Evolutionary conservation across 495 filamentous ascomycete species (phyloP).

Genomic region (Tuber borchii): DNA sequence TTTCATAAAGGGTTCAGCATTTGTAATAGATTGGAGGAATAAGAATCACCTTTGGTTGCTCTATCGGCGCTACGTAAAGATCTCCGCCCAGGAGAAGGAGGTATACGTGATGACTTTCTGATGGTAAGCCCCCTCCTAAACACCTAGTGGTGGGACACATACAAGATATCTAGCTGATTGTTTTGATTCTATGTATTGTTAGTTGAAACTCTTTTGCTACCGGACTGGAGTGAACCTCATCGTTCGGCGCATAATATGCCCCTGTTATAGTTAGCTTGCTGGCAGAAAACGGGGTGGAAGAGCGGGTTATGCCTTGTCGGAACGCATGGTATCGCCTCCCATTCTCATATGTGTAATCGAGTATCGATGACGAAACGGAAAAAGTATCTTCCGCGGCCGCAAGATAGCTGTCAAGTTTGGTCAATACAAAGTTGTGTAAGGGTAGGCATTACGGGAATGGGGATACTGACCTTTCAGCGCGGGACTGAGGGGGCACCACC

Average conservation of each 20-base stretch:
- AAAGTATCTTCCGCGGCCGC: slow-evolving; percentile 35
- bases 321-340: slow-evolving; percentile 64
- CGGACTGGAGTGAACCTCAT: slow-evolving; percentile 24
- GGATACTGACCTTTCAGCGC: slow-evolving; percentile 7
- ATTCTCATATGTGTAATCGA: slow-evolving; percentile 58
- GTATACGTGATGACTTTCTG: slow-evolving; percentile 33
- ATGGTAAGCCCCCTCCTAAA: slow-evolving; percentile 5
- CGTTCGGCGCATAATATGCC: slow-evolving; percentile 30
- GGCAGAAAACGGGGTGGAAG: background rate
- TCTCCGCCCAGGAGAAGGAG: slow-evolving; percentile 30
- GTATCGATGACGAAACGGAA: slow-evolving; percentile 50
- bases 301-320: slow-evolving; percentile 48
- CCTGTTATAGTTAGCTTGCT: slow-evolving; percentile 11
- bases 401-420: slow-evolving; percentile 18
- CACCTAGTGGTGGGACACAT: background rate
- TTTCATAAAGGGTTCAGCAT: background rate
- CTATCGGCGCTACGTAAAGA: slow-evolving; percentile 30
- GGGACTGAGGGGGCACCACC: slow-evolving; percentile 14
- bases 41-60: slow-evolving; percentile 15
- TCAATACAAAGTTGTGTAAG: slow-evolving; percentile 8
- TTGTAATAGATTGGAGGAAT: background rate
- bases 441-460: slow-evolving; percentile 4
- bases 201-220: slow-evolving; percentile 8
- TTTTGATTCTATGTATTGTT: slow-evolving; percentile 27
- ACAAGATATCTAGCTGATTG: slow-evolving; percentile 38